Base-by-base conservation (phyloP, 306 rosid genomes). In the Ochetophila trinervis region DNA sequence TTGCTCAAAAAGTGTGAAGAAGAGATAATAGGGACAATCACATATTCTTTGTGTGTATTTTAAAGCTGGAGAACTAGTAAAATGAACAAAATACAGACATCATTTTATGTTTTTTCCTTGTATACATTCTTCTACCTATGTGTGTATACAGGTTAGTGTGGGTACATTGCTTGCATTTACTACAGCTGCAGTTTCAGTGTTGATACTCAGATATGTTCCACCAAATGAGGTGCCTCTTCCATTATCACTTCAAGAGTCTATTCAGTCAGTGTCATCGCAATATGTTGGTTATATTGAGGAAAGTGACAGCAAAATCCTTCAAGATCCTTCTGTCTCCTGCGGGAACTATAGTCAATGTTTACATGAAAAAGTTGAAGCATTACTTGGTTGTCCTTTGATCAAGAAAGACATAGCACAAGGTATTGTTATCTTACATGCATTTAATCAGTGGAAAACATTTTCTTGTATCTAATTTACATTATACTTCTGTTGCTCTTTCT, bases 171-270 rank as follows among this genome's bases (percentile, higher is more conserved):
- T 88, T 62, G 88, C 95, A 54, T 85, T 88, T 72, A 83, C 89
- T 42, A 81, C 85, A 0, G 89, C 71, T 58, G 86, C 91, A 67
- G 71, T 88, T 72, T 85, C 89, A 59, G 89, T 88, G 54, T 77
- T 88, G 81, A 85, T 88, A 72, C 83, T 88, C 63, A 79, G 89
- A 85, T 88, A 88, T 73, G 90, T 87, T 55, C 90, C 90, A 32
- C 93, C 89, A 60, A 73, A 82, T 75, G 84, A 79, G 67, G 72
- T 82, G 52, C 84, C 88, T 14, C 60, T 81, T 79, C 81, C 87
- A 34, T 40, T 72, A 53, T 84, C 85, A 40, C 83, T 85, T 62
- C 78, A 83, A 36, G 47, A 74, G 72, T 72, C 78, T 42, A 68
- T 78, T 67, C 74, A 70, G 57, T 74, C 73, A 22, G 37, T 62